Conservation (phyloP, 176 grass and related monocot species). For the Phragmites australis region DNA sequence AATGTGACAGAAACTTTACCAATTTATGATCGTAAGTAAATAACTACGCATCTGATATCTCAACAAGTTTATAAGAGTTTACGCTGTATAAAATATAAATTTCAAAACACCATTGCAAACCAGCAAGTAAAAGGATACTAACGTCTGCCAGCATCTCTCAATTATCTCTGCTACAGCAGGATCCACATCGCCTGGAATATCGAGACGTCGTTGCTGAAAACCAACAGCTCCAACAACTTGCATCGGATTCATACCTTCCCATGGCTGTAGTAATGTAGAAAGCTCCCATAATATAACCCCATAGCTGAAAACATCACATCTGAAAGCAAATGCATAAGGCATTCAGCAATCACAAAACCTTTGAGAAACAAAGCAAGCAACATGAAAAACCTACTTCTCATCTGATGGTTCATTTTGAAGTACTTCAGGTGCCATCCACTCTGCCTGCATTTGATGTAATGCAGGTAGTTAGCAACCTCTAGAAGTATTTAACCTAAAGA, state of each 20-base stretch:
- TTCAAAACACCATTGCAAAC: background rate
- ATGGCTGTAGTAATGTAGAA: constrained; percentile 84
- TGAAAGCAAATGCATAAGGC: constrained; percentile 38
- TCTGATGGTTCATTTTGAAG: constrained; percentile 97
- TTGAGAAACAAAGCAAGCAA: background rate
- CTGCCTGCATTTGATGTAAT: constrained; percentile 63
- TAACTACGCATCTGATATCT: constrained; percentile 9
- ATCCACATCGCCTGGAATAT: constrained; percentile 81
- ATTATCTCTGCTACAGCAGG: constrained; percentile 80
- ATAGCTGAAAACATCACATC: constrained; percentile 98
- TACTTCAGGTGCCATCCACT: constrained; percentile 99
- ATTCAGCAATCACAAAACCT: constrained; percentile 35
- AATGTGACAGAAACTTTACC: background rate
- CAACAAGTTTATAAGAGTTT: constrained; percentile 9
- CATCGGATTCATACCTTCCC: constrained; percentile 99
- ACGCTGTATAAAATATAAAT: background rate
- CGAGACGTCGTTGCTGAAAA: constrained; percentile 90
- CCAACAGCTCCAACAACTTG: constrained; percentile 99
- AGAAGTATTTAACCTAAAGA: constrained; percentile 20
- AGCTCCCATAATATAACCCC: constrained; percentile 99
- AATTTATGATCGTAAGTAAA: constrained; percentile 2
- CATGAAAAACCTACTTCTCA: constrained; percentile 80
- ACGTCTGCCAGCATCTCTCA: constrained; percentile 89
- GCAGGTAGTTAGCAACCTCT: constrained; percentile 34
- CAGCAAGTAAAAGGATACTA: constrained; percentile 60